phyloP scores from a whole-genome alignment of 495 filamentous ascomycete species.

The Usnea hakonensis region DNA sequence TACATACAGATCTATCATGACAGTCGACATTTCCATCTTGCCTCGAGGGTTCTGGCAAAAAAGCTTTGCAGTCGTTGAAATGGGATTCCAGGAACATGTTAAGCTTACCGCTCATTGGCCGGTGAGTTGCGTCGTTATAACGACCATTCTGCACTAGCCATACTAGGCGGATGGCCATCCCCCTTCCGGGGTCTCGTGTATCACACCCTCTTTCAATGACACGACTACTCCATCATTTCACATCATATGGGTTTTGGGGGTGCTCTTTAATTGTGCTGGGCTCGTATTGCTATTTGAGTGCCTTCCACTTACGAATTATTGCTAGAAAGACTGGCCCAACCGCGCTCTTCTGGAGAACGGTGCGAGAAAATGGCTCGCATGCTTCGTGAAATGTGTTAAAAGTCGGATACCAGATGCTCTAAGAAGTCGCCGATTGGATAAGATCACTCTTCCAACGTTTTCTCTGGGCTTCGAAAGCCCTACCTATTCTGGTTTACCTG shows the following conservation, averaged over 20 bases:
- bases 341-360: background rate
- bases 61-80: background rate
- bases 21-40: background rate
- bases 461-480: too few species aligned
- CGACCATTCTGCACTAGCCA: background rate
- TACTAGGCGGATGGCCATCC: background rate
- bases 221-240: background rate
- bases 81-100: background rate
- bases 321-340: background rate
- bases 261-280: background rate
- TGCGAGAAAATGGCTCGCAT: too few species aligned
- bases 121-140: background rate
- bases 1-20: background rate
- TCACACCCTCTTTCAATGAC: background rate
- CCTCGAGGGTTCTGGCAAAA: background rate
- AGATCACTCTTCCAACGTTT: too few species aligned
- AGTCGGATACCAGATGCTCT: too few species aligned
- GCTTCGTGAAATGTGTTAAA: too few species aligned
- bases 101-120: background rate
- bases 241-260: background rate
- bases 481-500: too few species aligned
- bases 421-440: too few species aligned
- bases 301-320: background rate
- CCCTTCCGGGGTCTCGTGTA: background rate
- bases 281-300: background rate